phyloP scores from a whole-genome alignment of 768 basidiomycete species.

The Amanita exitialis region DNA sequence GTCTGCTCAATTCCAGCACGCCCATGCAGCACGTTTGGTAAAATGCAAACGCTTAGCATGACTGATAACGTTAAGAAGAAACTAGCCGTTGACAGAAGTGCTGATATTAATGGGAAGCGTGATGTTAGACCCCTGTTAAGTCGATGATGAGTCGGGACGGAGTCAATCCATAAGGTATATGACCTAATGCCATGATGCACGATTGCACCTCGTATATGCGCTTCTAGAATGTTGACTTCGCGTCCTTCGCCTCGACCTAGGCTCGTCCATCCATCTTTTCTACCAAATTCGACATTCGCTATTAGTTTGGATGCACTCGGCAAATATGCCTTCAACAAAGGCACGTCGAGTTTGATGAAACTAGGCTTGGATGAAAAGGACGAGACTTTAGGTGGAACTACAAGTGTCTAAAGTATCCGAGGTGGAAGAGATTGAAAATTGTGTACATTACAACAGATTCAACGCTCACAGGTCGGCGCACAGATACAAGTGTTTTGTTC shows the following conservation, averaged over 20 bases:
- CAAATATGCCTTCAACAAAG: constrained; percentile 46
- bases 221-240: constrained; percentile 59
- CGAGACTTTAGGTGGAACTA: constrained; percentile 31
- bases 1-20: not conserved
- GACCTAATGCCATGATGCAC: constrained; percentile 65
- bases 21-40: constrained; percentile 1
- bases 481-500: constrained; percentile 52
- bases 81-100: not conserved
- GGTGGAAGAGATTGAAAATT: constrained; percentile 4
- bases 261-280: constrained; percentile 62
- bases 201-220: constrained; percentile 51
- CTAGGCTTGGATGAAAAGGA: constrained; percentile 30
- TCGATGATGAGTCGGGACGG: not conserved
- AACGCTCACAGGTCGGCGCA: constrained; percentile 56
- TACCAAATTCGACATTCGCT: constrained; percentile 66
- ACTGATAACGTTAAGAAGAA: constrained; percentile 3
- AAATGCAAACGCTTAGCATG: constrained; percentile 2
- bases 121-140: constrained; percentile 3
- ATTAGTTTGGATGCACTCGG: constrained; percentile 34
- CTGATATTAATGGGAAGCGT: constrained; percentile 5
- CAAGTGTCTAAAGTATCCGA: constrained; percentile 41
- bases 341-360: constrained; percentile 39
- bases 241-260: constrained; percentile 62
- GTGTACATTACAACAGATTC: not conserved
- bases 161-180: not conserved